Conservation (phyloP, 2,329 filamentous ascomycete species). For the Sclerotinia glacialis region DNA sequence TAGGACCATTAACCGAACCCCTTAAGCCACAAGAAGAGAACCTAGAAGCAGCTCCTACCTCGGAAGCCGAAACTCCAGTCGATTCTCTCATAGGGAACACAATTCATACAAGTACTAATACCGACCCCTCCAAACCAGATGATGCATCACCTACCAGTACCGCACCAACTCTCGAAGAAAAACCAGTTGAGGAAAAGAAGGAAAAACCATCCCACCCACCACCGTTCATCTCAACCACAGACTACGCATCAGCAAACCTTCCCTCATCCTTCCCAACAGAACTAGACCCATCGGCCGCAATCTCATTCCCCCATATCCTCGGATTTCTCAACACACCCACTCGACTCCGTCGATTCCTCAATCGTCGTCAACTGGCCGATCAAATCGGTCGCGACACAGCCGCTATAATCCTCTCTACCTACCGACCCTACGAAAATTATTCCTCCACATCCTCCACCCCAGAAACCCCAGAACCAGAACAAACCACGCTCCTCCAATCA, state of each 20-base stretch:
- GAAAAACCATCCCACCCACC: constrained; percentile 60
- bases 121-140: constrained; percentile 25
- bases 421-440: constrained; percentile 48
- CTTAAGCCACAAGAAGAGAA: constrained; percentile 39
- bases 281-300: constrained; percentile 68
- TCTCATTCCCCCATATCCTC: constrained; percentile 84
- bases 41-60: constrained; percentile 17
- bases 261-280: constrained; percentile 65
- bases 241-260: constrained; percentile 66
- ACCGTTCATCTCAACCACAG: constrained; percentile 69
- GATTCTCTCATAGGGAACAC: constrained; percentile 35
- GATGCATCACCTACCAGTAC: constrained; percentile 21
- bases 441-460: constrained; percentile 37
- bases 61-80: constrained; percentile 16
- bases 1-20: constrained; percentile 75
- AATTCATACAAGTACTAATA: constrained; percentile 35
- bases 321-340: constrained; percentile 89
- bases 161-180: constrained; percentile 23
- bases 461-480: constrained; percentile 49
- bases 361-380: constrained; percentile 80
- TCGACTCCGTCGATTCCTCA: constrained; percentile 84
- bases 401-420: constrained; percentile 68
- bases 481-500: constrained; percentile 59
- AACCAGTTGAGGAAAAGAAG: constrained; percentile 49
- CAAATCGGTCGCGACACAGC: constrained; percentile 84